Evolutionary conservation across 2,329 filamentous ascomycete genomes (phyloP).

Genomic region (Sclerotinia subarctica): DNA sequence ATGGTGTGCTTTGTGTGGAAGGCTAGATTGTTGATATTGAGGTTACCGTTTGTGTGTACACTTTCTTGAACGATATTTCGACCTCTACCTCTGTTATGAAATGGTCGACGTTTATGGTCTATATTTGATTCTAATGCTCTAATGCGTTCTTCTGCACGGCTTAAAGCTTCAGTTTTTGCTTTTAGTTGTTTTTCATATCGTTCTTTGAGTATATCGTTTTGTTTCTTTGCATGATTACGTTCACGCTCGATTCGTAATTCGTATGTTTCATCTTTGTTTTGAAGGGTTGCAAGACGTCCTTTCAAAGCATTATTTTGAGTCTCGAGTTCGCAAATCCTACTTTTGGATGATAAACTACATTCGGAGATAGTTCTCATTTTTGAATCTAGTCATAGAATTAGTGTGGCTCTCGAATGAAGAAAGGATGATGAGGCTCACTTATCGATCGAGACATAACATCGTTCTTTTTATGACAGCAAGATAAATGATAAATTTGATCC

Average conservation of each 20-base stretch:
- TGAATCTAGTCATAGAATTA: conserved; percentile 21
- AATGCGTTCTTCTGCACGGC: conserved; percentile 21
- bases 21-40: conserved; percentile 6
- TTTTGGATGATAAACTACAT: conserved; percentile 5
- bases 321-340: conserved; percentile 21
- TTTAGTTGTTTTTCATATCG: conserved; percentile 28
- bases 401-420: too few species aligned
- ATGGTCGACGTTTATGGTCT: conserved; percentile 12
- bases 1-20: neutral
- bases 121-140: conserved; percentile 21
- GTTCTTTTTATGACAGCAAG: conserved; percentile 45
- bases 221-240: conserved; percentile 28
- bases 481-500: conserved; percentile 47
- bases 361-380: conserved; percentile 27
- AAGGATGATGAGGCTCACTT: conserved; percentile 34
- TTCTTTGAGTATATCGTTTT: conserved; percentile 28
- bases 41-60: conserved; percentile 17
- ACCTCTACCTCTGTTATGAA: conserved; percentile 25
- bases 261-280: conserved; percentile 25
- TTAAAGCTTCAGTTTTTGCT: conserved; percentile 20
- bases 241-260: conserved; percentile 28
- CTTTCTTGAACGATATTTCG: conserved; percentile 12
- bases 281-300: conserved; percentile 27
- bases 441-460: conserved; percentile 38
- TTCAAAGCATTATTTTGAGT: conserved; percentile 23